Base-by-base conservation (phyloP, 805 yeast species). In the Kuraishia ogatae region DNA sequence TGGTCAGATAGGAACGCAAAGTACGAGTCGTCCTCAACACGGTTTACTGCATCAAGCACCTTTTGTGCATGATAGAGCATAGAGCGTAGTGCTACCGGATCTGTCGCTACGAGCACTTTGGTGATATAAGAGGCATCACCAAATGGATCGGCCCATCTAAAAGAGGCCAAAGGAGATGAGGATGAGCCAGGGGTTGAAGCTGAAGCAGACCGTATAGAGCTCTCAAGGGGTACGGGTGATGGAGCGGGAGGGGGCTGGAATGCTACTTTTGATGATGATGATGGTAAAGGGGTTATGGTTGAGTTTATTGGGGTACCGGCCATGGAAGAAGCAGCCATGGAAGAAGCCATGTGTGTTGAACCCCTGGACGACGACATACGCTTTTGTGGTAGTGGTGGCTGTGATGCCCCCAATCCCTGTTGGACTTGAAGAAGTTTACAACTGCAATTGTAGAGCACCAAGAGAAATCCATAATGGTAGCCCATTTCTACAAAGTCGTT, bases 1-100 rank as follows among this genome's bases (percentile, higher is more conserved):
- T 84, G 89, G 69, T 86, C 91, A 13, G 88, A 82, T n/a, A 86
- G 72, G 61, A 80, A 82, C 0, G 86, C 84, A 68, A 86, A 86
- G 61, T 82, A 83, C 2, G 81, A 73, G 62, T 80, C 84, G 59
- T 69, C 71, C 28, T 60, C 60, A 39, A 69, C 62, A 2, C 70
- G 59, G 57, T 76, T 71, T 2, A 68, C 65, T 21, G 77, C 72
- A 50, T 68, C 71, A 1, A 82, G 66, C 2, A 80, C 71, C 50
- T 71, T 67, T 53, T 66, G 64, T 1, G 83, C 64, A 60, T 76
- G 80, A 24, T 66, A 67, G 19, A 75, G 61, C 65, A 79, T 71
- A 22, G 71, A 66, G 2, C 64, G 53, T 6, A 79, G 50, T 2
- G 71, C 59, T 2, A 57, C 50, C 17, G 55, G 39, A 47, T 60